phyloP scores from a whole-genome alignment of 2,329 filamentous ascomycete genomes.

The Lanzia echinophila region DNA sequence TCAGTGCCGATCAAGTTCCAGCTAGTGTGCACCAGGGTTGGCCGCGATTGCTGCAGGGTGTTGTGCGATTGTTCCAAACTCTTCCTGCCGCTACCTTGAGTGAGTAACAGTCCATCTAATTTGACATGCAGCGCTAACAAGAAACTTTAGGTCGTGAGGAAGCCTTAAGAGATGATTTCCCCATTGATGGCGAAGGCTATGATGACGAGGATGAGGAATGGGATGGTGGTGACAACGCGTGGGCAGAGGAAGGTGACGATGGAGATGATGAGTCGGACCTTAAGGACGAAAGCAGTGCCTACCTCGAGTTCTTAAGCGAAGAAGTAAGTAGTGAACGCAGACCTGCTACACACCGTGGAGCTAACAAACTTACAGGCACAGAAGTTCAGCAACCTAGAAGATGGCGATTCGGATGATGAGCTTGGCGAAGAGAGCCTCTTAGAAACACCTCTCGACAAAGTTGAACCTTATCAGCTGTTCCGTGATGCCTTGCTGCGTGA shows the following conservation, averaged over 20 bases:
- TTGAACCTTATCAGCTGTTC: conserved; percentile 92
- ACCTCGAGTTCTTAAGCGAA: conserved; percentile 91
- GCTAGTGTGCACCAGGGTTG: conserved; percentile 91
- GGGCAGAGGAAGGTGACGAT: conserved; percentile 68
- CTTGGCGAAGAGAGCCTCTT: conserved; percentile 89
- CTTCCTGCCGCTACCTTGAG: conserved; percentile 81
- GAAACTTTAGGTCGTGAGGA: conserved; percentile 68
- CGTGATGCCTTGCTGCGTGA: conserved; percentile 74
- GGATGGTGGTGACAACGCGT: conserved; percentile 73
- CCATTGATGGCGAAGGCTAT: conserved; percentile 54
- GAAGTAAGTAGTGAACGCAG: conserved; percentile 49
- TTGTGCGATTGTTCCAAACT: conserved; percentile 86
- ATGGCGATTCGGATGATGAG: conserved; percentile 73
- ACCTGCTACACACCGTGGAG: background rate
- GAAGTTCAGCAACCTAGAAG: conserved; percentile 67
- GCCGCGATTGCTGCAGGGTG: conserved; percentile 77
- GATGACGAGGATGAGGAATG: conserved; percentile 69
- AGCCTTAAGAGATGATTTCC: conserved; percentile 81
- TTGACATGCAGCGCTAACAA: conserved; percentile 13
- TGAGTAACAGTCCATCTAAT: conserved; percentile 28
- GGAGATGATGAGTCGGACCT: conserved; percentile 49
- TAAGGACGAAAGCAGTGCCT: conserved; percentile 87
- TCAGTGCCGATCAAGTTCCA: conserved; percentile 77
- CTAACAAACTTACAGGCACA: conserved; percentile 52
- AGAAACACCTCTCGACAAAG: conserved; percentile 88